Evolutionary conservation across 345 rosid genomes (phyloP).

Genomic region (Murraya koenigii): DNA sequence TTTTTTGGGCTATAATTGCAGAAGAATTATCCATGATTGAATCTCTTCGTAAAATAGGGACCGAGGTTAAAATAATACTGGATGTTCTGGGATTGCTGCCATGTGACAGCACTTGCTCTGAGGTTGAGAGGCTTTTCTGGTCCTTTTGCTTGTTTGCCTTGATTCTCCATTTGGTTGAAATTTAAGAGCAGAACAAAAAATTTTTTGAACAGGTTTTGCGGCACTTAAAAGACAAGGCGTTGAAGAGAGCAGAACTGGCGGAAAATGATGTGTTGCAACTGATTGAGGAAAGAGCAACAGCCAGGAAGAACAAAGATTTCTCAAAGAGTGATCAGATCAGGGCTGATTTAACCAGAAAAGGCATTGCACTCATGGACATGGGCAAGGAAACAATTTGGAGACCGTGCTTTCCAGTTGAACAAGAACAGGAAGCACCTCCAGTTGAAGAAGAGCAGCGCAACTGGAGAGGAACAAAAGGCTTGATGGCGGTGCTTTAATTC

Average conservation of each 20-base stretch:
- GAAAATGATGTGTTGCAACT: conserved; percentile 49
- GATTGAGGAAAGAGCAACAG: conserved; percentile 63
- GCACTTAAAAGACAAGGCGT: conserved; percentile 27
- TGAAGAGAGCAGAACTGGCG: conserved; percentile 47
- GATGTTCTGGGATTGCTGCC: conserved; percentile 62
- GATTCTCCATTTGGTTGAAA: background rate
- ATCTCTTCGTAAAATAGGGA: conserved; percentile 59
- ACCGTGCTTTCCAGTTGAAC: conserved; percentile 57
- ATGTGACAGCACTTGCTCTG: conserved; percentile 37
- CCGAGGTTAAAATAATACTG: conserved; percentile 54
- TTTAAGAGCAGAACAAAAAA: background rate
- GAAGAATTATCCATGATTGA: conserved; percentile 64
- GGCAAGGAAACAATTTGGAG: conserved; percentile 80
- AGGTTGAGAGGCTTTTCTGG: conserved; percentile 30
- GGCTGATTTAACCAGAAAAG: conserved; percentile 50
- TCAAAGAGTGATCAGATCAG: conserved; percentile 67
- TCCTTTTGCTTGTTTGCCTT: background rate
- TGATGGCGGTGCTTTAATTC: background rate
- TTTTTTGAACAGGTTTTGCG: conserved; percentile 40
- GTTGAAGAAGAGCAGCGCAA: conserved; percentile 13
- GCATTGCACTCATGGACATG: conserved; percentile 81
- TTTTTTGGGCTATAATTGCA: conserved; percentile 20
- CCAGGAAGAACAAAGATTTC: conserved; percentile 69
- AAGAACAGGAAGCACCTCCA: conserved; percentile 18
- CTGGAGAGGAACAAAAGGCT: background rate